A percentile compares a stretch with the other conserved stretches of the same genome.
Evolutionary conservation across 805 yeast genomes (phyloP).

Genomic region (Saccharomycopsis javanensis): DNA sequence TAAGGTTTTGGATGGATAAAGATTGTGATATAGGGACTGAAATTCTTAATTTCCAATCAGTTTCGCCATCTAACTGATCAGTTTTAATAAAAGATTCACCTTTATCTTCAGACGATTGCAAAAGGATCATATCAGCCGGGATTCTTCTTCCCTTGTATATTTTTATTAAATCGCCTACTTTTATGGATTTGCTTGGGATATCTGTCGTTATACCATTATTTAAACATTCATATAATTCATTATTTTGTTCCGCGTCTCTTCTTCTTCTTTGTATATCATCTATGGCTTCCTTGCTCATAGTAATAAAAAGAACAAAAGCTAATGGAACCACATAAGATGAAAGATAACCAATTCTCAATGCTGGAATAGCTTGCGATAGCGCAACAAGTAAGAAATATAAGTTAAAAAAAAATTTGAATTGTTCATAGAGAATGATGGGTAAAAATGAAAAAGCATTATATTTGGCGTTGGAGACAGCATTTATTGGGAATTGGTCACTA

Average conservation of each 20-base stretch:
- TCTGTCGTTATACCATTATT: conserved; percentile 27
- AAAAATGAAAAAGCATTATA: conserved; percentile 81
- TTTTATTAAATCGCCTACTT: conserved; percentile 78
- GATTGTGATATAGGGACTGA: conserved; percentile 69
- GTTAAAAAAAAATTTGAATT: conserved; percentile 94
- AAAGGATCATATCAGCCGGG: conserved; percentile 85
- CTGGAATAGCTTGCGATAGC: conserved; percentile 84
- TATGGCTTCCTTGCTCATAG: conserved; percentile 91
- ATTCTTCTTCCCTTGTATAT: conserved; percentile 75
- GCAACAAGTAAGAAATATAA: conserved; percentile 89
- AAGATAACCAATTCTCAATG: conserved; percentile 82
- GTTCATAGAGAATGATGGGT: conserved; percentile 86
- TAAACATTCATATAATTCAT: conserved; percentile 68
- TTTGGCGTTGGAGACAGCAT: conserved; percentile 89
- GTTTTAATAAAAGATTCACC: conserved; percentile 94
- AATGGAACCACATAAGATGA: conserved; percentile 91
- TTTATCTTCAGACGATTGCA: conserved; percentile 69
- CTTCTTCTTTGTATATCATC: conserved; percentile 89
- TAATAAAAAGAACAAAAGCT: conserved; percentile 83
- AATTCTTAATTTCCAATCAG: conserved; percentile 92
- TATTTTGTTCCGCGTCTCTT: conserved; percentile 82
- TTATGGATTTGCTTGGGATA: conserved; percentile 46
- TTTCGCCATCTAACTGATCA: conserved; percentile 97
- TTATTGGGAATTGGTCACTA: conserved; percentile 40
- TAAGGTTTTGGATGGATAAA: conserved; percentile 40